Evolutionary conservation across 345 rosid genomes (phyloP).

Genomic region (Laguncularia racemosa): DNA sequence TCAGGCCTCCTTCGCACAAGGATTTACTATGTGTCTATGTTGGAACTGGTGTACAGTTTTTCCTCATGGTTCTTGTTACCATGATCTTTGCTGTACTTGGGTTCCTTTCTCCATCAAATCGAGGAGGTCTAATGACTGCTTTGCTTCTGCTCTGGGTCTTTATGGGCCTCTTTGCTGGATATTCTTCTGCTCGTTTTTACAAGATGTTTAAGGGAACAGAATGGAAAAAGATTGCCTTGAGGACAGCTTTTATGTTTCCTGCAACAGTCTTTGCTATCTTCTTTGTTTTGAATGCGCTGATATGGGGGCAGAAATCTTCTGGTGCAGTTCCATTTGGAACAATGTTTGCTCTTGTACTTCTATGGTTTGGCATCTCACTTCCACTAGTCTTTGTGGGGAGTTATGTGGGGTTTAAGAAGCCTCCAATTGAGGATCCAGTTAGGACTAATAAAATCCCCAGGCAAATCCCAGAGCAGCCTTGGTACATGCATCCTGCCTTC

Average conservation of each 20-base stretch:
- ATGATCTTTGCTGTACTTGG: constrained; percentile 92
- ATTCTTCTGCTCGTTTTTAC: constrained; percentile 66
- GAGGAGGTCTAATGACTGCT: constrained; percentile 86
- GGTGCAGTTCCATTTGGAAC: constrained; percentile 97
- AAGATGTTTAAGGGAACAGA: constrained; percentile 80
- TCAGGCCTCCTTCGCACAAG: constrained; percentile 65
- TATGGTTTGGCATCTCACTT: constrained; percentile 94
- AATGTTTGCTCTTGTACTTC: constrained; percentile 70
- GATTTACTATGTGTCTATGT: constrained; percentile 80
- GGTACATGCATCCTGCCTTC: constrained; percentile 86
- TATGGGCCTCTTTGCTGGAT: constrained; percentile 89
- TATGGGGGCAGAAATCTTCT: constrained; percentile 93
- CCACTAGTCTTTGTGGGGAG: constrained; percentile 76
- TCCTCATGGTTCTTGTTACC: constrained; percentile 80
- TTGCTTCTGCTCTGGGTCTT: constrained; percentile 91
- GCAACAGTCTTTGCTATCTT: constrained; percentile 51
- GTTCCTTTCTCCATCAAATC: constrained; percentile 85
- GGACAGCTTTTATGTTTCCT: constrained; percentile 74
- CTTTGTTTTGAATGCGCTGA: constrained; percentile 74
- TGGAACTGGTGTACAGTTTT: constrained; percentile 86
- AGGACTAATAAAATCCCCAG: constrained; percentile 88
- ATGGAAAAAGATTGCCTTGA: constrained; percentile 76
- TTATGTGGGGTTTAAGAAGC: constrained; percentile 67
- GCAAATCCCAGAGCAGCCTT: constrained; percentile 72
- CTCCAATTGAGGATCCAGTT: constrained; percentile 71